Conservation (phyloP, 306 rosid genomes). For the Amphicarpaea edgeworthii region DNA sequence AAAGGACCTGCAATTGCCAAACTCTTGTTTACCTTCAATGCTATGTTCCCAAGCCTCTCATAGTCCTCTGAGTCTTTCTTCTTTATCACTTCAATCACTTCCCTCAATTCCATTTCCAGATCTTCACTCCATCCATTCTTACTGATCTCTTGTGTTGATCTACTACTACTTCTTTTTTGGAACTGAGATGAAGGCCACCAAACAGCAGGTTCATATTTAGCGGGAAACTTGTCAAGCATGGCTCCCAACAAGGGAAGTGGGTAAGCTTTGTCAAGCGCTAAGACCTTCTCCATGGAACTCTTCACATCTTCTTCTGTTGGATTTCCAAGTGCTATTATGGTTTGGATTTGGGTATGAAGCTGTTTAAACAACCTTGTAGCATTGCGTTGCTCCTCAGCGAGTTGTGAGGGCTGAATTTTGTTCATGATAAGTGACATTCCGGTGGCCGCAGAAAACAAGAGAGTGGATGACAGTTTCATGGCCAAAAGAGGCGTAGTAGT, state of each 20-base stretch:
- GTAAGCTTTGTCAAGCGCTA: constrained; percentile 22
- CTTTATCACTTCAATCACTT: constrained; percentile 55
- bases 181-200: constrained; percentile 66
- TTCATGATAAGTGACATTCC: constrained; percentile 61
- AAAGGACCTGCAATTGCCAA: constrained; percentile 69
- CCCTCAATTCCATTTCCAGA: constrained; percentile 55
- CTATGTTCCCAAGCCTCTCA: constrained; percentile 66
- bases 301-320: constrained; percentile 53
- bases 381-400: constrained; percentile 73
- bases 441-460: constrained; percentile 65
- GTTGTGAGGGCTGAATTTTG: constrained; percentile 78
- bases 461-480: constrained; percentile 58
- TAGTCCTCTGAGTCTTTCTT: constrained; percentile 66
- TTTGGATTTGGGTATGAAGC: constrained; percentile 55
- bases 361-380: constrained; percentile 63
- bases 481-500: constrained; percentile 38
- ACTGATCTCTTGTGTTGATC: not conserved
- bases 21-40: constrained; percentile 59
- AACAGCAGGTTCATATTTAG: constrained; percentile 57
- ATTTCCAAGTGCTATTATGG: constrained; percentile 42
- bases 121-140: constrained; percentile 59
- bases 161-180: not conserved
- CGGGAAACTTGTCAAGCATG: constrained; percentile 72
- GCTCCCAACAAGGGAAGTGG: constrained; percentile 56
- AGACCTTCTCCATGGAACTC: constrained; percentile 51